Evolutionary conservation across 768 basidiomycete species (phyloP), one percentile per base, ranked within the genome.

Genomic region (Leccinum longicurvipes): DNA sequence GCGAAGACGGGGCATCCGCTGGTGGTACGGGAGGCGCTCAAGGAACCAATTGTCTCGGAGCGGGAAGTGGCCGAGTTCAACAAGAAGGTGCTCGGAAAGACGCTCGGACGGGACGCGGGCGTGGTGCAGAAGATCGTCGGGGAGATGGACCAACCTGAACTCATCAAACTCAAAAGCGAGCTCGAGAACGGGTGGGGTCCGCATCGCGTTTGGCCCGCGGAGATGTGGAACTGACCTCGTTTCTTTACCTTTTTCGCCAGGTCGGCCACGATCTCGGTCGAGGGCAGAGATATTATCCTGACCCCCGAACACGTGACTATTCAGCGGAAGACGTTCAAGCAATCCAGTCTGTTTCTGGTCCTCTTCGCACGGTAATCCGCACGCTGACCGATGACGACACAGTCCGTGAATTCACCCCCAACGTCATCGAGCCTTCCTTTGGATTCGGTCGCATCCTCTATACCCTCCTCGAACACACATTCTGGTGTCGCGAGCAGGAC

Each of bases 341-440:
- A 93, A 67, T 86, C 87, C 31, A 79, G 96, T 89, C 61, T 60
- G 84, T 79, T 27, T 47, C 49, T 25, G 29, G 6, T 21, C 14
- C 7, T 47, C 4, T 61, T 59, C 50, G 2, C 23, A 11, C 6
- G 9, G 3, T 17, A 58, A 59, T 60, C 62, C 61, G 50, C 54
- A 53, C 14, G 15, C 63, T 66, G 17, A 66, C 47, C 0, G 21
- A 14, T 27, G 47, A 55, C 69, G 68, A 67, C 66, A 53, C 61
- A 97, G 94, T 92, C 61, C 91, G 96, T 61, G 95, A 98, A 74
- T 97, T 82, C 74, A 93, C 86, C 53, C 97, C 96, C 34, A 98
- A 98, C 73, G 97, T 99, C 72, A 96, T 98, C 71, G 96, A 98
- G 71, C 95, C 97, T 23, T 99, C 97, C 4, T 97, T 98, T 73